Conservation (phyloP, 768 basidiomycete species). For the Tremella yokohamensis region DNA sequence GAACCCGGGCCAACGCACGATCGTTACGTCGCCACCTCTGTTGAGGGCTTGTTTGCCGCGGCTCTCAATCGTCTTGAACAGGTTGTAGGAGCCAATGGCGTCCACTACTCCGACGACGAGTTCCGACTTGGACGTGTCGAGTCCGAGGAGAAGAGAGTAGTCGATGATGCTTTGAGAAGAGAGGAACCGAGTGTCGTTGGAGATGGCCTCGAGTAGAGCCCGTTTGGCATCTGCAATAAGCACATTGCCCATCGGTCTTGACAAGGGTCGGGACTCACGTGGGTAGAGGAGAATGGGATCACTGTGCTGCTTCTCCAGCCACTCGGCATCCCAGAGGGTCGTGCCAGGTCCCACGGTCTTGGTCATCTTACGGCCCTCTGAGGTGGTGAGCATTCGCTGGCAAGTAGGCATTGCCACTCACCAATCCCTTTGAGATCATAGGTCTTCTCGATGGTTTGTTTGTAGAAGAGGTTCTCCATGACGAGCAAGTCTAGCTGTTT, state of each 20-base stretch:
- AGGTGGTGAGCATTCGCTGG: slow-evolving; percentile 3
- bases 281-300: slow-evolving; percentile 65
- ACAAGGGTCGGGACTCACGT: slow-evolving; percentile 35
- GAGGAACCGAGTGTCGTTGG: slow-evolving; percentile 69
- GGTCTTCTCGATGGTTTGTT: slow-evolving; percentile 63
- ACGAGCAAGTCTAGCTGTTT: slow-evolving; percentile 71
- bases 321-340: slow-evolving; percentile 76
- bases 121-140: slow-evolving; percentile 65
- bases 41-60: slow-evolving; percentile 75
- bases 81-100: slow-evolving; percentile 79
- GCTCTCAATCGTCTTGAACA: slow-evolving; percentile 80
- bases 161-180: slow-evolving; percentile 78
- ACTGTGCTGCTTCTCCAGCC: slow-evolving; percentile 74
- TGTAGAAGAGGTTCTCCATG: slow-evolving; percentile 81
- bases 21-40: slow-evolving; percentile 65
- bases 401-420: slow-evolving; percentile 8
- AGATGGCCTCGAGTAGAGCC: slow-evolving; percentile 67
- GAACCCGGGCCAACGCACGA: slow-evolving; percentile 45
- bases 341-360: slow-evolving; percentile 48
- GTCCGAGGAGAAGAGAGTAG: slow-evolving; percentile 72
- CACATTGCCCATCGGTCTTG: too few species aligned
- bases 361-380: slow-evolving; percentile 24
- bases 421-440: slow-evolving; percentile 81
- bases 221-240: slow-evolving; percentile 63
- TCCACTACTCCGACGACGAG: slow-evolving; percentile 78